Conservation (phyloP, 306 rosid species). For the Cucumis cinereus region DNA sequence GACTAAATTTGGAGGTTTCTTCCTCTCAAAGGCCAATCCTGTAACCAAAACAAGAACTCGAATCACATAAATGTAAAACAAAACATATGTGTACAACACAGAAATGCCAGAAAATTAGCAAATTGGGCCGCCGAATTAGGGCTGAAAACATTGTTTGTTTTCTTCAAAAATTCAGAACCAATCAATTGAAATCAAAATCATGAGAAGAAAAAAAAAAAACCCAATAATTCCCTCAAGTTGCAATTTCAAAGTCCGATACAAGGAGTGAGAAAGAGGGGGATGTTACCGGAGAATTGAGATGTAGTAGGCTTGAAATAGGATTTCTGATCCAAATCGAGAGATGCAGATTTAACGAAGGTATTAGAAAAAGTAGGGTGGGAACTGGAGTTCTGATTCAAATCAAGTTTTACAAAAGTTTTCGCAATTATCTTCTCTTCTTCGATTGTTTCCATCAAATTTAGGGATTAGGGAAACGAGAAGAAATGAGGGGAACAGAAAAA, state of each 20-base stretch:
- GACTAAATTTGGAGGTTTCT: constrained; percentile 48
- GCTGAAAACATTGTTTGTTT: background rate
- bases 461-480: background rate
- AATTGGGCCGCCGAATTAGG: background rate
- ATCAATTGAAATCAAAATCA: background rate
- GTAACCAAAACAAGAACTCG: background rate
- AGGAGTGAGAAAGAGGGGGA: background rate
- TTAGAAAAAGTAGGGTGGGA: constrained; percentile 22
- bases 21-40: constrained; percentile 36
- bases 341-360: constrained; percentile 23
- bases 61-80: background rate
- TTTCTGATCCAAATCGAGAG: background rate
- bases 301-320: background rate
- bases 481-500: background rate
- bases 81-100: background rate
- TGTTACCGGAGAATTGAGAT: background rate
- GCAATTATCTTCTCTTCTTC: constrained; percentile 21
- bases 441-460: constrained; percentile 42
- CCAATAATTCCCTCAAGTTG: background rate
- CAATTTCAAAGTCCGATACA: background rate
- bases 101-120: background rate
- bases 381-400: constrained; percentile 37
- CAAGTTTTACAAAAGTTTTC: constrained; percentile 30
- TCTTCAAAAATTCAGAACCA: background rate
- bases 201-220: background rate